phyloP scores from a whole-genome alignment of 2,329 filamentous ascomycete genomes.

The Boeremia exigua region DNA sequence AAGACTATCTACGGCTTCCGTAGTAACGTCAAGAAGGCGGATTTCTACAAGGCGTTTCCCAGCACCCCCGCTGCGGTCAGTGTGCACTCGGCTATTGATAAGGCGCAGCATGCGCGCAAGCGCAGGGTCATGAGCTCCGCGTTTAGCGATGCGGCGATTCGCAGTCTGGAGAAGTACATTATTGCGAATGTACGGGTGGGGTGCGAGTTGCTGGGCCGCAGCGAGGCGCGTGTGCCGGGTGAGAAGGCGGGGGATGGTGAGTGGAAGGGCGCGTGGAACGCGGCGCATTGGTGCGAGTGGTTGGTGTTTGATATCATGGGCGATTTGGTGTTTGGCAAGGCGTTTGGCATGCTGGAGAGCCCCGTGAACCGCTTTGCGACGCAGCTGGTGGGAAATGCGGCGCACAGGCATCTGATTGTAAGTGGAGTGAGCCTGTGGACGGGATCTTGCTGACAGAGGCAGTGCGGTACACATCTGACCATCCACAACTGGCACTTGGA shows the following conservation, averaged over 20 bases:
- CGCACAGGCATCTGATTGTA: conserved; percentile 54
- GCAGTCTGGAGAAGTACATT: conserved; percentile 55
- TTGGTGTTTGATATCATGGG: conserved; percentile 61
- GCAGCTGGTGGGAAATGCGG: conserved; percentile 52
- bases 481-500: conserved; percentile 53
- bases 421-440: conserved; percentile 20
- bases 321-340: conserved; percentile 54
- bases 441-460: conserved; percentile 4
- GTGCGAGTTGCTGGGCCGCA: conserved; percentile 43
- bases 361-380: conserved; percentile 51
- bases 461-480: conserved; percentile 53
- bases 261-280: conserved; percentile 54
- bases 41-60: conserved; percentile 57
- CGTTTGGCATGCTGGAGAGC: conserved; percentile 53
- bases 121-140: conserved; percentile 55
- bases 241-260: conserved; percentile 27
- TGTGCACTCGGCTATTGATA: conserved; percentile 55
- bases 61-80: conserved; percentile 50
- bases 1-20: conserved; percentile 58
- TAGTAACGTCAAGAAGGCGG: conserved; percentile 56
- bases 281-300: conserved; percentile 54
- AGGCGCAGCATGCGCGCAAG: conserved; percentile 54
- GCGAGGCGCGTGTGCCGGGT: conserved; percentile 14
- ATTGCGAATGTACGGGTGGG: conserved; percentile 52
- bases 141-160: conserved; percentile 55